Conservation (phyloP, 768 basidiomycete species). For the Rubroboletus satanas region DNA sequence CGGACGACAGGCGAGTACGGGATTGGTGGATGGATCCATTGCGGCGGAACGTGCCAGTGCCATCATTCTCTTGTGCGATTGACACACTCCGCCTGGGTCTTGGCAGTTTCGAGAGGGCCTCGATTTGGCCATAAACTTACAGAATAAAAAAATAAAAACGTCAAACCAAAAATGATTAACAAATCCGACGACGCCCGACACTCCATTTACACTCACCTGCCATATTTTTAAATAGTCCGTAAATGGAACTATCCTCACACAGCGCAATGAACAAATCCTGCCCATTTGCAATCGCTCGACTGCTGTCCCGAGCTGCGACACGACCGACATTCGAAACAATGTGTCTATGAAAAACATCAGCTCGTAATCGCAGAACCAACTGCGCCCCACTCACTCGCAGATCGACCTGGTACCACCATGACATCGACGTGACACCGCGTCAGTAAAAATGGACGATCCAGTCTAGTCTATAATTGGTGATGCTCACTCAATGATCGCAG, state of each 20-base stretch:
- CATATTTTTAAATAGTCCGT: slow-evolving; percentile 81
- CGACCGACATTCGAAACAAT: slow-evolving; percentile 78
- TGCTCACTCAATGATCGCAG: slow-evolving; percentile 89
- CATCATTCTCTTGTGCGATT: slow-evolving; percentile 51
- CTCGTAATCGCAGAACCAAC: background rate
- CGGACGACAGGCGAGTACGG: slow-evolving; percentile 37
- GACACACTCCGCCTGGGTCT: slow-evolving; percentile 68
- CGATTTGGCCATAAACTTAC: slow-evolving; percentile 76
- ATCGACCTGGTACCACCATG: slow-evolving; percentile 52
- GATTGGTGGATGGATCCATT: slow-evolving; percentile 22
- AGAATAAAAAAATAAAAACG: slow-evolving; percentile 15
- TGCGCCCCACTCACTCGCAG: slow-evolving; percentile 68
- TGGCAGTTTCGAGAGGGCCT: slow-evolving; percentile 55
- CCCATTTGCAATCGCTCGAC: slow-evolving; percentile 65
- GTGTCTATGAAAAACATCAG: slow-evolving; percentile 50
- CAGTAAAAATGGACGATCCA: slow-evolving; percentile 19
- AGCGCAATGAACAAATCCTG: slow-evolving; percentile 85
- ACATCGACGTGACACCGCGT: slow-evolving; percentile 21
- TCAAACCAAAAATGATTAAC: slow-evolving; percentile 17
- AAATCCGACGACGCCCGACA: slow-evolving; percentile 9
- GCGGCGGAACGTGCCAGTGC: slow-evolving; percentile 29
- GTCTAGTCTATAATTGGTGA: slow-evolving; percentile 15
- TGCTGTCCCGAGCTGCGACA: slow-evolving; percentile 83
- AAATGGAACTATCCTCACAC: slow-evolving; percentile 87
- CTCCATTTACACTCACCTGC: slow-evolving; percentile 50